Base-by-base conservation (phyloP, 441 rosid genomes). In the Croton setiger region DNA sequence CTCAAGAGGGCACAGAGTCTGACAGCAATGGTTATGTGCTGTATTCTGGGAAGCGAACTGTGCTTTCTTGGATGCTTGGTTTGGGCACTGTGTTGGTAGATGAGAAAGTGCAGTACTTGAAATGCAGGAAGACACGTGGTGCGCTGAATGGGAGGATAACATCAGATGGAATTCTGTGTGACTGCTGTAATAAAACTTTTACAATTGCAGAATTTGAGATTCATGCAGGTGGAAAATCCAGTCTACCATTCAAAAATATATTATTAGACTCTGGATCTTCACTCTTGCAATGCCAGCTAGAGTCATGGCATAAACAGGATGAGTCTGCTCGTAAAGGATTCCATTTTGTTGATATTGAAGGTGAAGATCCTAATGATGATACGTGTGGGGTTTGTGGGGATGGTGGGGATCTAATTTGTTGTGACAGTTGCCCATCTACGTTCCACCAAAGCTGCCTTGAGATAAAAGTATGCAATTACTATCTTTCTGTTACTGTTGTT, bases 351-450 rank as follows among this genome's bases (percentile, higher is more conserved):
- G 88, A 92, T 71, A 79, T 83, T 72, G 76, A 64, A 68, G 84
- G 84, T 47, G 92, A 86, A 49, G 99, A 96, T 77, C 97, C 90
- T 62, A 96, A 86, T 67, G 99, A 96, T 72, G 98, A 96, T 80
- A 88, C 99, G 14, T 96, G 98, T 83, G 98, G 90, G 67, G 82
- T 91, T 56, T 96, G 99, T 82, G 99, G 98, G 56, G 99, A 96
- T 85, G 99, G 99, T 57, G 99, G 99, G 75, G 86, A 85, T 69
- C 83, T 96, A 81, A 82, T 87, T 69, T 96, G 98, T 72, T 96
- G 98, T 64, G 99, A 96, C 68, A 80, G 93, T 78, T 96, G 99
- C 81, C 98, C 99, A 58, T 91, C 99, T 66, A 89, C 99, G 7
- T 96, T 96, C 78, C 99, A 96, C 77, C 91, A 88, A 73, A 84